phyloP scores from a whole-genome alignment of 2,329 filamentous ascomycete species.

The Aaosphaeria arxii region DNA sequence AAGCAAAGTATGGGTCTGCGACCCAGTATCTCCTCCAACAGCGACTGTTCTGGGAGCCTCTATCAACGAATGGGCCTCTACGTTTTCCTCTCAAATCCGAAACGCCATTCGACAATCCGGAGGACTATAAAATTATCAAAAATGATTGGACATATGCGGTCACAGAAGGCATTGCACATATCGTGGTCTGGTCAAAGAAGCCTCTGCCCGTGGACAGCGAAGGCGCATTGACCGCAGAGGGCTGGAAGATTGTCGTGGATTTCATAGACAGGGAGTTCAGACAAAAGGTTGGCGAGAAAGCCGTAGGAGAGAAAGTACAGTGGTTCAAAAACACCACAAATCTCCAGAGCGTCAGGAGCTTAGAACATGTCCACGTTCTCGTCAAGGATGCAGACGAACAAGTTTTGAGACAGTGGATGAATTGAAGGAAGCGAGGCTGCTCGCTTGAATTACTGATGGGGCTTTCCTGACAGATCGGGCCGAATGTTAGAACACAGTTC shows the following conservation, averaged over 20 bases:
- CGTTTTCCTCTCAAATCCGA: conserved; percentile 44
- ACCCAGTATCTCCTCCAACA: conserved; percentile 55
- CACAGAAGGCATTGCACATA: conserved; percentile 52
- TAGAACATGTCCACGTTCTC: conserved; percentile 76
- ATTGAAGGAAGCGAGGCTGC: conserved; percentile 5
- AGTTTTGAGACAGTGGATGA: conserved; percentile 22
- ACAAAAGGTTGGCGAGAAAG: conserved; percentile 32
- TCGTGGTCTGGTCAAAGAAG: conserved; percentile 53
- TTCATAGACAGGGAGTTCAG: conserved; percentile 48
- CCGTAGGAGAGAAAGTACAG: conserved; percentile 47
- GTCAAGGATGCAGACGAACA: conserved; percentile 65
- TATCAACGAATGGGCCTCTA: conserved; percentile 13
- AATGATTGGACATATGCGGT: conserved; percentile 67
- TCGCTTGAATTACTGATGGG: too few relatives aligned
- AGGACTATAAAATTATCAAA: conserved; percentile 55
- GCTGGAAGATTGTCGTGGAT: conserved; percentile 21
- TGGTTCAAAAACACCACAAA: conserved; percentile 66
- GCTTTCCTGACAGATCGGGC: too few relatives aligned
- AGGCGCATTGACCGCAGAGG: conserved; percentile 29
- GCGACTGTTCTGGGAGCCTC: conserved; percentile 51
- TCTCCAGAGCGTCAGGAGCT: conserved; percentile 59
- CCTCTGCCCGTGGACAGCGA: conserved; percentile 27
- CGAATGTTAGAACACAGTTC: too few relatives aligned
- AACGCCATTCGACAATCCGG: conserved; percentile 52
- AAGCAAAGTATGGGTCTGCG: conserved; percentile 54